Evolutionary conservation across 2,329 filamentous ascomycete genomes (phyloP), one percentile per base, ranked within the genome.

Genomic region (Fusarium floridanum): DNA sequence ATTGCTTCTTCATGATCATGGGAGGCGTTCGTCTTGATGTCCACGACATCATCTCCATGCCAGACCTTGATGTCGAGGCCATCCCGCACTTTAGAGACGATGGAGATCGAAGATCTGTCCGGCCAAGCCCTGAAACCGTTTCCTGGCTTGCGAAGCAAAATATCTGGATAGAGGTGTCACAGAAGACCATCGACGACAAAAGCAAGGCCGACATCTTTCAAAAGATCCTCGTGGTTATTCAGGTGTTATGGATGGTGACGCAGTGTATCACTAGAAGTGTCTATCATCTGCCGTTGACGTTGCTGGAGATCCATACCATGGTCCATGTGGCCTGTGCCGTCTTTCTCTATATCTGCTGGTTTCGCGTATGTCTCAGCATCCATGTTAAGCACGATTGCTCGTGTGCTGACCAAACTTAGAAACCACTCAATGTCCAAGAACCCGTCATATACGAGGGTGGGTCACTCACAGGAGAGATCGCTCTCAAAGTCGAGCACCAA

Each of bases 171-270:
- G 37, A 29, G 0, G 45, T 76, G 16, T 50, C 64, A 0, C 36
- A 66, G 12, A 62, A 66, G 1, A 53, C 79, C 12, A 82, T 85
- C 6, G 62, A 74, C 53, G 83, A 85, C 45, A 81, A 81, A 29
- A 85, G 81, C 71, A 85, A 85, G 64, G 80, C 79, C 2, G 78
- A 84, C 29, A 70, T 66, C 1, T 65, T 84, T 8, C 77, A 83
- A 8, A 85, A 84, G 68, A 45, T 70, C 0, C 57, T 86, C 3
- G 81, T 84, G 1, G 74, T 82, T 24, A 62, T 83, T 4, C 84
- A 86, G 64, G 81, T 82, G 0, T n/a, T 67, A 5, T 86, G 84
- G 83, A 84, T 86, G 75, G 57, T 80, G 0, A 50, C 82, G 0
- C 81, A 85, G 66, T 80, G 77, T 55, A 73, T 84, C 9, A 80